Conservation (phyloP, 2,329 filamentous ascomycete genomes). For the Triangularia verruculosa region DNA sequence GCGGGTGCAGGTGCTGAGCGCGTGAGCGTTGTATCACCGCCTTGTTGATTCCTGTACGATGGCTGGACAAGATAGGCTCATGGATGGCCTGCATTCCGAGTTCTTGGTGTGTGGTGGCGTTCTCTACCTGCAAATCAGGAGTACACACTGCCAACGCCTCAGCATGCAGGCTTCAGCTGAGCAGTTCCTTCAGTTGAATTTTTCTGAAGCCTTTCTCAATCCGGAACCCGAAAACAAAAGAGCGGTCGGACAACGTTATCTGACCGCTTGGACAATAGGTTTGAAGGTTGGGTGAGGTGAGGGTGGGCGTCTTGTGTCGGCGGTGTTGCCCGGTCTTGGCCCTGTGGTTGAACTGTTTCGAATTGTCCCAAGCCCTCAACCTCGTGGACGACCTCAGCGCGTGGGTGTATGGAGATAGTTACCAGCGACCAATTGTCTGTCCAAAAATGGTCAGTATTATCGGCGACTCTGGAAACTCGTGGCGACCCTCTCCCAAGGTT, state of each 20-base stretch:
- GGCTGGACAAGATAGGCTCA: neutral
- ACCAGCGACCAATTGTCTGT: neutral
- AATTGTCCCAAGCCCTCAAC: slow-evolving; percentile 2
- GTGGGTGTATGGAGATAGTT: neutral
- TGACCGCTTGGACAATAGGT: neutral
- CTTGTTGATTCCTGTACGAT: neutral
- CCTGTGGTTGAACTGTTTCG: slow-evolving; percentile 3
- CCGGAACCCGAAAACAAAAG: neutral
- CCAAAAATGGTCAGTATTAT: neutral
- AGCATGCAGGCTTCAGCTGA: neutral
- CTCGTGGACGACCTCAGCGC: neutral
- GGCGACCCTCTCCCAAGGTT: neutral
- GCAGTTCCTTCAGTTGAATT: neutral
- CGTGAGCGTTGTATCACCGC: neutral
- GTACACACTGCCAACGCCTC: neutral
- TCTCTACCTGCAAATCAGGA: neutral
- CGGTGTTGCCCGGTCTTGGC: neutral
- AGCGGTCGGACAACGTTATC: neutral
- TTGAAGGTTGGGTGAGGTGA: neutral
- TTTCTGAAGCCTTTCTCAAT: neutral
- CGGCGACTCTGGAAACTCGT: neutral
- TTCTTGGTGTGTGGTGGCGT: neutral
- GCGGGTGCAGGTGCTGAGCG: neutral
- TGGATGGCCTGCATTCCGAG: neutral
- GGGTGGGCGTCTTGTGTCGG: neutral